A percentile compares a stretch with the other conserved stretches of the same genome.
phyloP scores from a whole-genome alignment of 306 rosid species.

The Pterocarpus macrocarpus region DNA sequence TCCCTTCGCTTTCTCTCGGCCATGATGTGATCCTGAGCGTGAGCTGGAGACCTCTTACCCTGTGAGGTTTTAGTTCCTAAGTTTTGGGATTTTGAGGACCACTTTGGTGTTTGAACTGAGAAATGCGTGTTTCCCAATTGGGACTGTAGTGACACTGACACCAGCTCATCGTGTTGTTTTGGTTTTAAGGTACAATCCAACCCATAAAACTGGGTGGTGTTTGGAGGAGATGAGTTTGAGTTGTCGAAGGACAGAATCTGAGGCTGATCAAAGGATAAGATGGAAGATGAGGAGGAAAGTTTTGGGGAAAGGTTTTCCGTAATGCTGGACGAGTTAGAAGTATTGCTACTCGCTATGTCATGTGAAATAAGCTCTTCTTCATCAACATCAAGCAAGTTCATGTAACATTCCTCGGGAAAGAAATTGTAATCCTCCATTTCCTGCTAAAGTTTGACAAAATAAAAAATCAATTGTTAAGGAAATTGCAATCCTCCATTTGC shows the following conservation, averaged over 20 bases:
- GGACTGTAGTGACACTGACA: too few relatives aligned
- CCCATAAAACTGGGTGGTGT: constrained; percentile 36
- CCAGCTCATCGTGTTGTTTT: constrained; percentile 6
- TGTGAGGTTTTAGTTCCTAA: constrained; percentile 40
- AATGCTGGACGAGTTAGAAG: too few relatives aligned
- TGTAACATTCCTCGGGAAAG: constrained; percentile 16
- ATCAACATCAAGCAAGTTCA: constrained; percentile 48
- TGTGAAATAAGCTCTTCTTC: constrained; percentile 49
- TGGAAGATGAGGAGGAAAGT: constrained; percentile 57
- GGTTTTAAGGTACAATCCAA: constrained; percentile 43
- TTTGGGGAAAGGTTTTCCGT: constrained; percentile 40
- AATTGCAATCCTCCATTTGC: too few relatives aligned
- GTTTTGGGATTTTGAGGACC: constrained; percentile 44
- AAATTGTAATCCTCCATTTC: constrained; percentile 60
- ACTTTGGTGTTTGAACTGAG: background rate
- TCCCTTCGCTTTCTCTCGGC: constrained; percentile 88
- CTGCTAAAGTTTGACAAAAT: too few relatives aligned
- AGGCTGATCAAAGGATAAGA: constrained; percentile 46
- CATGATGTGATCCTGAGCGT: constrained; percentile 76
- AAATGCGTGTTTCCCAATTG: too few relatives aligned
- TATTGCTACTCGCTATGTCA: constrained; percentile 44
- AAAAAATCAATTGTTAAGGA: too few relatives aligned
- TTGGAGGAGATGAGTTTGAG: constrained; percentile 36
- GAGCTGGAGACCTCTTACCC: constrained; percentile 55
- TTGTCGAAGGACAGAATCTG: constrained; percentile 75